Evolutionary conservation across 306 rosid species (phyloP).

Genomic region (Casuarina cunninghamiana): DNA sequence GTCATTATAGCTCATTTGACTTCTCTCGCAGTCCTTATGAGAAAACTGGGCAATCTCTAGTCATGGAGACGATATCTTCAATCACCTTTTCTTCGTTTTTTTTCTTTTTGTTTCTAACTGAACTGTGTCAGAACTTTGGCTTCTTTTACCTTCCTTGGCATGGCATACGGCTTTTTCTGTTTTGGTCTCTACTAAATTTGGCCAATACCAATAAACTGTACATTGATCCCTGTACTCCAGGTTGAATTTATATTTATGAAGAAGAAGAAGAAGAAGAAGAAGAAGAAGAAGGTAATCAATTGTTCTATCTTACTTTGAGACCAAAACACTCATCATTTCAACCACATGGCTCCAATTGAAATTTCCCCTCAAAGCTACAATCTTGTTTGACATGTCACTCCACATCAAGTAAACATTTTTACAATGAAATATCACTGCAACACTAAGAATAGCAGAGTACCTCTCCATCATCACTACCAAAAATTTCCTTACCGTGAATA

Average conservation of each 20-base stretch:
- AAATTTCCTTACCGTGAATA: slow-evolving; percentile 96
- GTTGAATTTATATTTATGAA: not conserved
- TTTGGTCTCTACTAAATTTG: not conserved
- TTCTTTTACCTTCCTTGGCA: not conserved
- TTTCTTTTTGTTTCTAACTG: no score
- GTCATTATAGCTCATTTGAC: not conserved
- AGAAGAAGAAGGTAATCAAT: not conserved
- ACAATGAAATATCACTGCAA: slow-evolving; percentile 43
- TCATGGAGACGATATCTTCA: not conserved
- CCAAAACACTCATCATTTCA: slow-evolving; percentile 10
- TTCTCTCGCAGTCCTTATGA: not conserved
- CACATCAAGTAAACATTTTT: slow-evolving; percentile 39
- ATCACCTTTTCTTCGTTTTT: not conserved
- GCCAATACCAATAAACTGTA: not conserved
- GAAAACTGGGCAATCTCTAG: not conserved
- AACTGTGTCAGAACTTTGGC: not conserved
- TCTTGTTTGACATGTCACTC: slow-evolving; percentile 30
- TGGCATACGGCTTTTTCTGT: not conserved
- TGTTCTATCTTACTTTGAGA: not conserved
- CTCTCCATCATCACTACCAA: slow-evolving; percentile 63
- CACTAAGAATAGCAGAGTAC: slow-evolving; percentile 43
- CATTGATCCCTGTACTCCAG: not conserved
- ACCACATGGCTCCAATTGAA: slow-evolving; percentile 26
- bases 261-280: not conserved
- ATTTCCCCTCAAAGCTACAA: slow-evolving; percentile 26